A percentile compares a stretch with the other conserved stretches of the same genome.
Conservation (phyloP, 495 filamentous ascomycete genomes). For the Clavariopsis aquatica region DNA sequence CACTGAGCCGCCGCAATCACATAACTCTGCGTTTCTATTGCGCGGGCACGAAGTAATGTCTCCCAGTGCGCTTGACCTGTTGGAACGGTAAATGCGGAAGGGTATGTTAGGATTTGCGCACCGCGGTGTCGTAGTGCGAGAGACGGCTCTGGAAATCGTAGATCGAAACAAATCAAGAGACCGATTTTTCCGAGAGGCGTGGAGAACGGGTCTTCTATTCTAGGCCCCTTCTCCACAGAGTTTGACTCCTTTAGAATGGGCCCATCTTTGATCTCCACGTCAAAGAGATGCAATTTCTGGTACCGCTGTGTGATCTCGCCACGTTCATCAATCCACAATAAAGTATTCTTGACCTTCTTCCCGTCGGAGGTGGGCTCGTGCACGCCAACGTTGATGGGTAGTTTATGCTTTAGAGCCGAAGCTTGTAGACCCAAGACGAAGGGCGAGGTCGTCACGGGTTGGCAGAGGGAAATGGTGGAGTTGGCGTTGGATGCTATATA, state of each 20-base stretch:
- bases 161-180: conserved; percentile 83
- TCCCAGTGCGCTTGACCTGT: conserved; percentile 90
- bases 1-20: conserved; percentile 87
- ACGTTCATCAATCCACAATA: conserved; percentile 68
- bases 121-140: conserved; percentile 65
- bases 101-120: conserved; percentile 81
- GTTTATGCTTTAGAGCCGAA: conserved; percentile 57
- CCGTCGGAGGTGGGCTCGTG: conserved; percentile 69
- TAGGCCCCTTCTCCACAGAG: conserved; percentile 61
- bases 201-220: conserved; percentile 66
- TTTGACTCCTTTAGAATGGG: conserved; percentile 65
- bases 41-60: conserved; percentile 71
- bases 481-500: conserved; percentile 71
- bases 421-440: conserved; percentile 74
- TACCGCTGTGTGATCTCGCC: conserved; percentile 65
- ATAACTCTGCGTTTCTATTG: conserved; percentile 87
- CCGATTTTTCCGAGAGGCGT: conserved; percentile 75
- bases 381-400: conserved; percentile 86
- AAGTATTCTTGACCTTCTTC: conserved; percentile 61
- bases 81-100: conserved; percentile 85
- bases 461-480: conserved; percentile 67
- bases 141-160: conserved; percentile 79
- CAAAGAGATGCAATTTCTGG: conserved; percentile 79
- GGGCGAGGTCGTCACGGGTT: conserved; percentile 55
- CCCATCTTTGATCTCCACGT: conserved; percentile 66